Percentiles rank a stretch among this genome's conserved stretches.
Conservation (phyloP, 306 rosid species). For the Vigna mungo region DNA sequence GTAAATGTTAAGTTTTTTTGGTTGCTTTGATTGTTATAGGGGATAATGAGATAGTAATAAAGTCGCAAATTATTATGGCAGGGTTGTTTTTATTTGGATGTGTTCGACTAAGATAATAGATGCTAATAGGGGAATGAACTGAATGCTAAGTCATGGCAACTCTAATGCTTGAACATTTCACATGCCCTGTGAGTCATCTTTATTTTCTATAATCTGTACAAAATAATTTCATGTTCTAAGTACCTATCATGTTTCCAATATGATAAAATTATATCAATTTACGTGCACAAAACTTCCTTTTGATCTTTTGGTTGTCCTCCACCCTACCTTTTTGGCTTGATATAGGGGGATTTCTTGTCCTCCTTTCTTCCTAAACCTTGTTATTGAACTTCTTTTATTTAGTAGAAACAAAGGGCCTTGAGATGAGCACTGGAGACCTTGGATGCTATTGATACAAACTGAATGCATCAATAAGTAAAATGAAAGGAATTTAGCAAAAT, state of each 20-base stretch:
- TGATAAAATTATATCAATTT: constrained; percentile 29
- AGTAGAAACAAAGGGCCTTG: not conserved
- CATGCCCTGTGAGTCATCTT: constrained; percentile 18
- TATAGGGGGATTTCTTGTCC: constrained; percentile 21
- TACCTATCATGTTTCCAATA: constrained; percentile 20
- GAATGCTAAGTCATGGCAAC: constrained; percentile 35
- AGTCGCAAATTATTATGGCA: constrained; percentile 24
- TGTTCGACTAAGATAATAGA: constrained; percentile 16
- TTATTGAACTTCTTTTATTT: not conserved
- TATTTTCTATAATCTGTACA: constrained; percentile 14
- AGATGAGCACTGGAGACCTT: constrained; percentile 10
- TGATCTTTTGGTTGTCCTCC: not conserved
- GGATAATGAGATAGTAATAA: not conserved
- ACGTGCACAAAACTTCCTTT: not conserved
- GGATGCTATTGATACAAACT: constrained; percentile 3
- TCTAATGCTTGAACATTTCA: constrained; percentile 33
- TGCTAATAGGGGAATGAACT: constrained; percentile 5
- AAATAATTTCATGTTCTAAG: not conserved
- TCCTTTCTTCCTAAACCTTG: constrained; percentile 9
- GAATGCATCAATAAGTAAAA: not conserved
- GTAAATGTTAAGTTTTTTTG: constrained; percentile 45
- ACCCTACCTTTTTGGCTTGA: not conserved
- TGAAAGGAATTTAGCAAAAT: not conserved
- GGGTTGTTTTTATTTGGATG: constrained; percentile 26
- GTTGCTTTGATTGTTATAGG: constrained; percentile 22